These are phyloP conservation scores for Xylariaceae sp. DNA, from an alignment of 2,329 filamentous ascomycete genomes.

Conservation along the genomic window DNA sequence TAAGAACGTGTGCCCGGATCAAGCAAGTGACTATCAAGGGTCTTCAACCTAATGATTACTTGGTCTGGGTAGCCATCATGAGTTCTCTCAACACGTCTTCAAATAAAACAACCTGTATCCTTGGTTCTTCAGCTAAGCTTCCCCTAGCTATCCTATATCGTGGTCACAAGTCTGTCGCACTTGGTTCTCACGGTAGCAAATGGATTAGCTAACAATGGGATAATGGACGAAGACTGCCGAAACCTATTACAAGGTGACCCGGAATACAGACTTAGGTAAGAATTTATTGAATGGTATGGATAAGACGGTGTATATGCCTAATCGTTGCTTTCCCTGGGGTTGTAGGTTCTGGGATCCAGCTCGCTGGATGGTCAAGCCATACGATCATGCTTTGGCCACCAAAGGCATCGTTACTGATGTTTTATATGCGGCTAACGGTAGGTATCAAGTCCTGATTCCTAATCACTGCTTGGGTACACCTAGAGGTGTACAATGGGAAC, in stretches of 20 bases:
- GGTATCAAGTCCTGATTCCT: too few relatives aligned
- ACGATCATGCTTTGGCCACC: constrained; percentile 53
- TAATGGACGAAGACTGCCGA: constrained; percentile 51
- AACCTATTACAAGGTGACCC: constrained; percentile 43
- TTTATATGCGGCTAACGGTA: constrained; percentile 54
- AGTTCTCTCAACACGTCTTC: too few relatives aligned
- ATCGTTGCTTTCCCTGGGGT: constrained; percentile 36
- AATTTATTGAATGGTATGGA: too few relatives aligned
- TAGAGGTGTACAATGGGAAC: too few relatives aligned
- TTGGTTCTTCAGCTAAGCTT: too few relatives aligned
- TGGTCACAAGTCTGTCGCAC: constrained; percentile 52
- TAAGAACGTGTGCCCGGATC: constrained; percentile 21
- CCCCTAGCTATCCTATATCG: constrained; percentile 53
- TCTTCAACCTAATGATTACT: constrained; percentile 39
- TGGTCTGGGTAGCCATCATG: constrained; percentile 41
- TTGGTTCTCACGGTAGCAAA: constrained; percentile 49
- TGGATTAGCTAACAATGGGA: constrained; percentile 56
- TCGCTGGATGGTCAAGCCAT: constrained; percentile 58
- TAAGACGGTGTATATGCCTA: too few relatives aligned
- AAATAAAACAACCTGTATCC: too few relatives aligned
- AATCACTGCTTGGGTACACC: too few relatives aligned
- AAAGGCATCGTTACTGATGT: constrained; percentile 56
- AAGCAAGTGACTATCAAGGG: constrained; percentile 33
- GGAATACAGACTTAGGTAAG: constrained; percentile 43
- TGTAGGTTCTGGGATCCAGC: constrained; percentile 54